Evolutionary conservation across 2,329 filamentous ascomycete species (phyloP).

Genomic region (Aspergillus amoenus): DNA sequence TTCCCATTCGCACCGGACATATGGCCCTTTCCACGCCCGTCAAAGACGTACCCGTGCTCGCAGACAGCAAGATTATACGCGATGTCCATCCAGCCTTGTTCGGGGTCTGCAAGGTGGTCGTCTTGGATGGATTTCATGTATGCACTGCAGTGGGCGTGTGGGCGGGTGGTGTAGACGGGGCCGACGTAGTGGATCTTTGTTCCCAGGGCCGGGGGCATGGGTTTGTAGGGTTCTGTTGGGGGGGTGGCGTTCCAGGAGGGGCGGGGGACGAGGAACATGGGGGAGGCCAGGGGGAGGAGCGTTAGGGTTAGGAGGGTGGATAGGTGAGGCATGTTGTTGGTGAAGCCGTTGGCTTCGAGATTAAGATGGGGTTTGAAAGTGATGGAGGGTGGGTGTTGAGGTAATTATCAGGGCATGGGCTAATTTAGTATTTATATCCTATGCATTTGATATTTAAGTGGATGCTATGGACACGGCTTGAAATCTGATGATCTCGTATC

Average conservation of each 20-base stretch:
- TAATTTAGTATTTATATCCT: too few relatives aligned
- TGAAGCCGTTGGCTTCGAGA: too few relatives aligned
- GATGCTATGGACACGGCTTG: too few relatives aligned
- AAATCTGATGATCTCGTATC: too few relatives aligned
- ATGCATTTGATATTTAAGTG: too few relatives aligned
- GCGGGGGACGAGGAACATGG: constrained; percentile 11
- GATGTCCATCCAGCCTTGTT: constrained; percentile 7
- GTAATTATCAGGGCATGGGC: too few relatives aligned
- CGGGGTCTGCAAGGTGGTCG: not conserved
- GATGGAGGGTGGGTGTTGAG: too few relatives aligned
- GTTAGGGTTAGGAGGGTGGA: too few relatives aligned
- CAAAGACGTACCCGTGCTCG: constrained; percentile 11
- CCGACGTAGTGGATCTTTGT: constrained; percentile 14
- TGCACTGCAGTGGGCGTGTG: not conserved
- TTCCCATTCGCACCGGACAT: constrained; percentile 9
- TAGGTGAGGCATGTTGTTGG: too few relatives aligned
- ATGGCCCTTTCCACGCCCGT: constrained; percentile 8
- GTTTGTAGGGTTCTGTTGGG: constrained; percentile 5
- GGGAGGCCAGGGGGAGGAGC: not conserved
- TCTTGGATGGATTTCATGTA: constrained; percentile 10
- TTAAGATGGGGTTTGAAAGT: too few relatives aligned
- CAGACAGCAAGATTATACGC: constrained; percentile 10
- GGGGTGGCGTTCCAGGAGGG: constrained; percentile 5
- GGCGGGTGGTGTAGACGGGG: not conserved
- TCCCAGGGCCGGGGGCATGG: not conserved